Evolutionary conservation across 2,329 filamentous ascomycete genomes (phyloP).

Genomic region (Didymella sp.): DNA sequence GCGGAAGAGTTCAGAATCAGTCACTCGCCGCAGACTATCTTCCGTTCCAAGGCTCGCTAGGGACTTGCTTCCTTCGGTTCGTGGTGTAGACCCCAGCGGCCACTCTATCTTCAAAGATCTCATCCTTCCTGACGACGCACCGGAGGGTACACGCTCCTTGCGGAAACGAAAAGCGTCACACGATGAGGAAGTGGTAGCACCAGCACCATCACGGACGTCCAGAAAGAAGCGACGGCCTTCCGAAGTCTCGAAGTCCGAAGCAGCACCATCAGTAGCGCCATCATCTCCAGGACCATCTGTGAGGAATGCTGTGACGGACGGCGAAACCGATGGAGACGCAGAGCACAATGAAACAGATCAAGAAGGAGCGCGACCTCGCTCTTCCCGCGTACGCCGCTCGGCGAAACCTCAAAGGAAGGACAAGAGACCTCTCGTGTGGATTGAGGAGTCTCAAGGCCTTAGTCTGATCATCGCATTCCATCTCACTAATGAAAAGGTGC

Average conservation of each 20-base stretch:
- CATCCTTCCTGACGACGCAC: conserved; percentile 73
- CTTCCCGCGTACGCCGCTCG: conserved; percentile 43
- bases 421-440: conserved; percentile 47
- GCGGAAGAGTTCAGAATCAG: conserved; percentile 34
- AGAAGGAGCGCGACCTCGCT: conserved; percentile 39
- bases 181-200: conserved; percentile 65
- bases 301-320: conserved; percentile 41
- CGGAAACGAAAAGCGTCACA: conserved; percentile 86
- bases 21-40: conserved; percentile 59
- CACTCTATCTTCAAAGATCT: conserved; percentile 80
- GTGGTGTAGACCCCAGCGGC: conserved; percentile 65
- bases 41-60: conserved; percentile 71
- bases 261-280: conserved; percentile 35
- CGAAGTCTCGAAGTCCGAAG: conserved; percentile 44
- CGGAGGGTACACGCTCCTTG: conserved; percentile 78
- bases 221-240: conserved; percentile 54
- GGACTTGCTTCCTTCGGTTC: conserved; percentile 74
- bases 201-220: conserved; percentile 47
- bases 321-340: conserved; percentile 37
- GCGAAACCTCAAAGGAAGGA: conserved; percentile 43
- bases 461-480: conserved; percentile 47
- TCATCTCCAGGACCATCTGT: conserved; percentile 41
- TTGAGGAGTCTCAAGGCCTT: conserved; percentile 41
- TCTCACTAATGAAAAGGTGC: conserved; percentile 62
- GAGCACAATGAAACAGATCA: conserved; percentile 41